Evolutionary conservation across 179 eudicot genomes (phyloP).

Genomic region (Spergularia azorica): DNA sequence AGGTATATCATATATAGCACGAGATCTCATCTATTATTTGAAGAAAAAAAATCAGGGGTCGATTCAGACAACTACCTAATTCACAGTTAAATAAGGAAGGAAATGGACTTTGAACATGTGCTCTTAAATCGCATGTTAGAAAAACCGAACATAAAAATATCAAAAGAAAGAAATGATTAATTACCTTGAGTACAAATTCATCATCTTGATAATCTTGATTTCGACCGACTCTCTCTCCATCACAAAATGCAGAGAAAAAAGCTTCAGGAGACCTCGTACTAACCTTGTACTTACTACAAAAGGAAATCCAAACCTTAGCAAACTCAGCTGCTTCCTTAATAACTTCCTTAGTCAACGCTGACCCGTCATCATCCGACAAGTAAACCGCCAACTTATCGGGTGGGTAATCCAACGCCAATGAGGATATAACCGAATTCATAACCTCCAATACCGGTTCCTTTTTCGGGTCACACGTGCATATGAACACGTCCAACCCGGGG

Average conservation of each 20-base stretch:
- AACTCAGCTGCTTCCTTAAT: constrained; percentile 34
- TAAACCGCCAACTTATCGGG: constrained; percentile 41
- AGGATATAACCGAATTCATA: constrained; percentile 54
- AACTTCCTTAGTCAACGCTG: constrained; percentile 34
- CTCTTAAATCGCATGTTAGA: too few species aligned
- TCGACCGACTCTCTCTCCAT: constrained; percentile 23
- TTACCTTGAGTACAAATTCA: constrained; percentile 23
- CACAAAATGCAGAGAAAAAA: constrained; percentile 38
- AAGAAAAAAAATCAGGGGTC: too few species aligned
- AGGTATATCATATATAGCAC: too few species aligned
- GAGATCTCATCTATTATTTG: too few species aligned
- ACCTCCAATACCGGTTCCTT: constrained; percentile 49
- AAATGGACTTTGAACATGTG: too few species aligned
- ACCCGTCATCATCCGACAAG: constrained; percentile 53
- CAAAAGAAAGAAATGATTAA: background rate
- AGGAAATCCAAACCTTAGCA: constrained; percentile 43
- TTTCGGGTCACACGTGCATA: constrained; percentile 47
- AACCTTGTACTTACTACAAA: constrained; percentile 44
- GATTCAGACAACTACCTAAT: too few species aligned
- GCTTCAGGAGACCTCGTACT: constrained; percentile 57
- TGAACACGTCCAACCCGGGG: constrained; percentile 45
- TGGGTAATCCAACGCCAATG: constrained; percentile 53
- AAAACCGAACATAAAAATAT: too few species aligned
- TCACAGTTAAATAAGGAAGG: too few species aligned
- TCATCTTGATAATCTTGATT: constrained; percentile 16